Base-by-base conservation (phyloP, 192 early-diverging fungal genomes). In the Gonapodya sp. region DNA sequence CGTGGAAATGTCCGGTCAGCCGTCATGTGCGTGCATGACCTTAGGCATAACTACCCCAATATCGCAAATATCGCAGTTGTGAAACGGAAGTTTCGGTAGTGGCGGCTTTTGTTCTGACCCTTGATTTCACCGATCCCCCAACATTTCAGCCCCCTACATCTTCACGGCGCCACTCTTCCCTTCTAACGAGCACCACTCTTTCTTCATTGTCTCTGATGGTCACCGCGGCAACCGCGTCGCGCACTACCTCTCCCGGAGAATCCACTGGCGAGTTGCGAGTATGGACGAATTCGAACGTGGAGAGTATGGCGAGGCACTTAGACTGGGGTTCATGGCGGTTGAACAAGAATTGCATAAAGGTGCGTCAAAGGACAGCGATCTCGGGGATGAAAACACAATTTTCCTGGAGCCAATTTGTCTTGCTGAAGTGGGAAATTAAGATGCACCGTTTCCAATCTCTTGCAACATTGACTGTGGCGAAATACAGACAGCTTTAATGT, bases 301-400 rank as follows among this genome's bases (percentile, higher is more conserved):
- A 36, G 86, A 96, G 36, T 96, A 92, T 84, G 84, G 84, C 35
- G 83, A 84, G 0, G 96, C 98, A 31, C 89, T 99, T 82, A 94
- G 92, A 83, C 84, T 89, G 35, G 96, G 95, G 1, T 99, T 93
- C 83, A 82, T 98, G 82, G 83, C 85, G 1, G 92, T 92, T 36
- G 98, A 99, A 82, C 86, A 86, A 0, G 91, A 93, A n/a, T 86
- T 99, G 80, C 88, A 89, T 72, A 87, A 88, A 79, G 93, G 93
- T 95, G 75, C 8, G 75, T 34, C 8, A 18, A n/a, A n/a, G n/a
- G n/a, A n/a, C n/a, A n/a, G n/a, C n/a, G 30, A 32, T 32, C 31
- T 34, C 75, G 16, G 75, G 30, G 8, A 34, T 18, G 75, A 8
- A 32, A 16, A n/a, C n/a, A n/a, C n/a, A n/a, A n/a, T n/a, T n/a